Evolutionary conservation across 1,139 yeast species (phyloP).

Genomic region (Geotrichum fermentans): DNA sequence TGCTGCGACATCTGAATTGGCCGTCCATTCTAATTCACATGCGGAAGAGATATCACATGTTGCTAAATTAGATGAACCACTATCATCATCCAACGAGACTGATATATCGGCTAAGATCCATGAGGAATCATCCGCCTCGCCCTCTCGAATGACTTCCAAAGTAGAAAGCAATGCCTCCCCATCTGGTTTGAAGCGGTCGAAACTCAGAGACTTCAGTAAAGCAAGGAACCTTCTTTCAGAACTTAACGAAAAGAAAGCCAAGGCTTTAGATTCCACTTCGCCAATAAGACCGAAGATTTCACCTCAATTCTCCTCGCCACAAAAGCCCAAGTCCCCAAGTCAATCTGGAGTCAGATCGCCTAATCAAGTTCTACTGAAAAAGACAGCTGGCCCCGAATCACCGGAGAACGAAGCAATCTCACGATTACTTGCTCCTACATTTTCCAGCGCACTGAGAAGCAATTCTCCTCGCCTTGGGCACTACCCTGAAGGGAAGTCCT

Average conservation of each 20-base stretch:
- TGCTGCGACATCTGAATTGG: not conserved
- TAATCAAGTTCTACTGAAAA: not conserved
- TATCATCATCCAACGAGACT: too few species aligned
- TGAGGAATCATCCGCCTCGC: too few species aligned
- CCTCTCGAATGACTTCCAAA: too few species aligned
- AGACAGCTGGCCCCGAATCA: not conserved
- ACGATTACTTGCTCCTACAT: slow-evolving; percentile 4
- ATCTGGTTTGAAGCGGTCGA: too few species aligned
- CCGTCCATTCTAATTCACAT: not conserved
- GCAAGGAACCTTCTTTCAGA: not conserved
- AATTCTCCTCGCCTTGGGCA: not conserved
- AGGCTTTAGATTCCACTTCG: not conserved
- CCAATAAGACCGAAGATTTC: not conserved
- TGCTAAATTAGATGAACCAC: too few species aligned
- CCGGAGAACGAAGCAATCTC: slow-evolving; percentile 4
- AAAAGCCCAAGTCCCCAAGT: not conserved
- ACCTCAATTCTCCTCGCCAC: not conserved
- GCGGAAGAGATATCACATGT: too few species aligned
- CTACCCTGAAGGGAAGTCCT: not conserved
- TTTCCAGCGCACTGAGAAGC: slow-evolving; percentile 2
- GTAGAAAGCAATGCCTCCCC: too few species aligned
- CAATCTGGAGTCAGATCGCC: not conserved
- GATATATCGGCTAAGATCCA: too few species aligned
- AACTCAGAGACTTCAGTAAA: too few species aligned
- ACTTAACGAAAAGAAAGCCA: not conserved